Conservation (phyloP, 371 early-diverging fungal genomes). For the Lichtheimia ramosa region DNA sequence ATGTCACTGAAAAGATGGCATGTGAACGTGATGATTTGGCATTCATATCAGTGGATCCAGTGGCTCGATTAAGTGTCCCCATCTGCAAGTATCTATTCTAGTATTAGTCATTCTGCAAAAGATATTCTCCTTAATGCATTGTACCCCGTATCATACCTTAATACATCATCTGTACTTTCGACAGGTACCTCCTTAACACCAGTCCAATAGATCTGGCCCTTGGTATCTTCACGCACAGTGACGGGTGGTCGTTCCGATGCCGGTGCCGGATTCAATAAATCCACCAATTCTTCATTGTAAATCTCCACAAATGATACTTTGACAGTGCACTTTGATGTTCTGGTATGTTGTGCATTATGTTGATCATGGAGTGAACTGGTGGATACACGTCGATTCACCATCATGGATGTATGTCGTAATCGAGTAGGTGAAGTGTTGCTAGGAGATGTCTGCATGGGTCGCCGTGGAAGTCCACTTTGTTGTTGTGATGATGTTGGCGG, state of each 20-base stretch:
- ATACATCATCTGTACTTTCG: conserved; percentile 72
- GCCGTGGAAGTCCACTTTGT: too few species aligned
- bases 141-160: conserved; percentile 46
- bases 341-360: background rate
- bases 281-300: conserved; percentile 97
- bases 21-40: conserved; percentile 94
- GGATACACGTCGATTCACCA: too few species aligned
- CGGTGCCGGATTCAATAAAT: conserved; percentile 69
- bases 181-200: conserved; percentile 86
- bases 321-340: conserved; percentile 45
- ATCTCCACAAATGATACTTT: conserved; percentile 86
- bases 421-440: too few species aligned
- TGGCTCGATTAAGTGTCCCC: conserved; percentile 85
- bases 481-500: too few species aligned
- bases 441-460: too few species aligned
- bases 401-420: conserved; percentile 9
- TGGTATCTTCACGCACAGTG: conserved; percentile 88
- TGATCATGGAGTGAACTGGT: background rate
- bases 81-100: conserved; percentile 59
- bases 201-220: conserved; percentile 87
- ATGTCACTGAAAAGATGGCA: conserved; percentile 94
- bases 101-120: background rate
- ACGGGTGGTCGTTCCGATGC: conserved; percentile 60
- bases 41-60: conserved; percentile 97
- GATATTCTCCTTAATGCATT: too few species aligned